A percentile compares a stretch with the other conserved stretches of the same genome.
Evolutionary conservation across 106 monocot species (phyloP).

Genomic region (Phalaenopsis aphrodite): DNA sequence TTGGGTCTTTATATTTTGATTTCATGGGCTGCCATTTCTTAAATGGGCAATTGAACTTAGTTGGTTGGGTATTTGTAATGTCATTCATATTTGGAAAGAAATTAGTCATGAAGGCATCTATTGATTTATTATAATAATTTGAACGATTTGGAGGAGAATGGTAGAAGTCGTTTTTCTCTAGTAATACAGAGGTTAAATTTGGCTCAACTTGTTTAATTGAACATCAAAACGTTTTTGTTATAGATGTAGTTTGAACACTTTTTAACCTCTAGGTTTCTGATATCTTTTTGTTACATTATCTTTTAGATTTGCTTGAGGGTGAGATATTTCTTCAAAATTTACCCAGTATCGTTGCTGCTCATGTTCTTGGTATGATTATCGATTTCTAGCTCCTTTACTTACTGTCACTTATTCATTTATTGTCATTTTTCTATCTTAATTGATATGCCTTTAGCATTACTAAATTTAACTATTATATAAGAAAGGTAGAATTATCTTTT

Average conservation of each 20-base stretch:
- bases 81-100: not conserved
- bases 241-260: not conserved
- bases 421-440: not conserved
- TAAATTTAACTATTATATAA: not conserved
- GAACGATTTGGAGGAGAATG: not conserved
- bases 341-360: conserved; percentile 84
- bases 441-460: not conserved
- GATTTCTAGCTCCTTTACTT: not conserved
- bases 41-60: not conserved
- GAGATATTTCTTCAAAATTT: conserved; percentile 99
- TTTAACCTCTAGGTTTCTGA: not conserved
- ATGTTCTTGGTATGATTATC: conserved; percentile 65
- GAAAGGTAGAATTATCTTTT: not conserved
- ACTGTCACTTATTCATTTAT: not conserved
- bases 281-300: not conserved
- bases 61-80: not conserved
- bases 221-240: not conserved
- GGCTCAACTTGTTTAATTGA: not conserved
- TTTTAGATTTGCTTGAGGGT: conserved; percentile 84
- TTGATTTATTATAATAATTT: not conserved
- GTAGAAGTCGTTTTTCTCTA: not conserved
- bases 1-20: not conserved
- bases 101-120: not conserved
- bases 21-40: not conserved
- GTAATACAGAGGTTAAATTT: not conserved